phyloP scores from a whole-genome alignment of 495 filamentous ascomycete species.

The Amphirosellinia nigrospora region DNA sequence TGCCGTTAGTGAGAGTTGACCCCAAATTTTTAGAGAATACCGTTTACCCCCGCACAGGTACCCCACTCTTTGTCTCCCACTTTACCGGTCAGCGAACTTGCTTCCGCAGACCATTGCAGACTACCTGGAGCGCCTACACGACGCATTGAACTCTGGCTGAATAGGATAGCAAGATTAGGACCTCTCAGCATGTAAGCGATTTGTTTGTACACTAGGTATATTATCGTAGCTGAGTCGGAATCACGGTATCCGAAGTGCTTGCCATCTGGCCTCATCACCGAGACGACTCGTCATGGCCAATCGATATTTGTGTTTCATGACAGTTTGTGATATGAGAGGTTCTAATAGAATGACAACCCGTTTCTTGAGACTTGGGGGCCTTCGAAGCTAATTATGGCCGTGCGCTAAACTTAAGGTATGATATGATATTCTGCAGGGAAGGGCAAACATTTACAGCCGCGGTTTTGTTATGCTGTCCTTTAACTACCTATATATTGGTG shows the following conservation, averaged over 20 bases:
- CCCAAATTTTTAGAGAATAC: background rate
- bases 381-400: background rate
- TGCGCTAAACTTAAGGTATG: background rate
- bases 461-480: background rate
- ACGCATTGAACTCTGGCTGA: background rate
- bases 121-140: background rate
- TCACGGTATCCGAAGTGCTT: constrained; percentile 3
- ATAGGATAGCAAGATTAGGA: background rate
- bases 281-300: background rate
- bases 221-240: background rate
- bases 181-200: background rate
- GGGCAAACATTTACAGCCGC: background rate
- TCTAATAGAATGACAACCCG: background rate
- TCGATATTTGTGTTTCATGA: background rate
- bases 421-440: background rate
- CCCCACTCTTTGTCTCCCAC: background rate
- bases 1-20: background rate
- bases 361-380: background rate
- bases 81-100: background rate
- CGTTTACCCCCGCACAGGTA: constrained; percentile 12
- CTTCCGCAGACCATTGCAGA: background rate
- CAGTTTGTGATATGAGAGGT: background rate
- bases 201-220: too few species aligned
- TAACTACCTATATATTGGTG: background rate
- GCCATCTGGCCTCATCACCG: background rate